These are phyloP conservation scores for Lophiostoma macrostomum DNA, from an alignment of 495 filamentous ascomycete genomes.

Conservation along the genomic window DNA sequence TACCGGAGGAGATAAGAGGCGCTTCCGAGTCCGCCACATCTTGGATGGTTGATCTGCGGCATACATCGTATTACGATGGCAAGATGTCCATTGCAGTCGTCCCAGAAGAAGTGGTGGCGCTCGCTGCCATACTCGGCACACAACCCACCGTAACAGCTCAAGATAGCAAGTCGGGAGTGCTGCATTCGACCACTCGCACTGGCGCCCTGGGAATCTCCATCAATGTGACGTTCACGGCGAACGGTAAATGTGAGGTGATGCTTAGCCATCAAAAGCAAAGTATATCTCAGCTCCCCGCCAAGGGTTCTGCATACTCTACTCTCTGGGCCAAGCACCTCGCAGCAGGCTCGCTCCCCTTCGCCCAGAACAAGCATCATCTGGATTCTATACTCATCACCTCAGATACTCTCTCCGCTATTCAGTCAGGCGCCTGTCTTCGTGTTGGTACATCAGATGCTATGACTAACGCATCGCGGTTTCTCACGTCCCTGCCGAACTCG, in stretches of 20 bases:
- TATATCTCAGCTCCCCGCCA: conserved; percentile 7
- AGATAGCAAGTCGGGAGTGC: not conserved
- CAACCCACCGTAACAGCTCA: not conserved
- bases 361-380: not conserved
- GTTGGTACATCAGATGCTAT: not conserved
- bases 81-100: not conserved
- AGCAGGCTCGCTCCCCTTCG: conserved; percentile 17
- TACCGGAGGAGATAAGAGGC: not conserved
- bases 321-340: conserved; percentile 25
- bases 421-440: not conserved
- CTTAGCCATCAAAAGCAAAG: conserved; percentile 12
- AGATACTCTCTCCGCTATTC: conserved; percentile 1
- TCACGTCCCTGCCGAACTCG: conserved; percentile 6
- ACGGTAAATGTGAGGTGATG: conserved; percentile 5
- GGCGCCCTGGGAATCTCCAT: conserved; percentile 16
- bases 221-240: not conserved
- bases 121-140: conserved; percentile 11
- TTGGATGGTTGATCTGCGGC: conserved; percentile 11
- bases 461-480: not conserved
- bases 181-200: not conserved
- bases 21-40: not conserved
- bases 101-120: conserved; percentile 6
- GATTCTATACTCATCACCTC: conserved; percentile 12
- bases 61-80: conserved; percentile 5
- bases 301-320: conserved; percentile 12